Base-by-base conservation (phyloP, 2,329 filamentous ascomycete species). In the Emmonsiellopsis sp. region DNA sequence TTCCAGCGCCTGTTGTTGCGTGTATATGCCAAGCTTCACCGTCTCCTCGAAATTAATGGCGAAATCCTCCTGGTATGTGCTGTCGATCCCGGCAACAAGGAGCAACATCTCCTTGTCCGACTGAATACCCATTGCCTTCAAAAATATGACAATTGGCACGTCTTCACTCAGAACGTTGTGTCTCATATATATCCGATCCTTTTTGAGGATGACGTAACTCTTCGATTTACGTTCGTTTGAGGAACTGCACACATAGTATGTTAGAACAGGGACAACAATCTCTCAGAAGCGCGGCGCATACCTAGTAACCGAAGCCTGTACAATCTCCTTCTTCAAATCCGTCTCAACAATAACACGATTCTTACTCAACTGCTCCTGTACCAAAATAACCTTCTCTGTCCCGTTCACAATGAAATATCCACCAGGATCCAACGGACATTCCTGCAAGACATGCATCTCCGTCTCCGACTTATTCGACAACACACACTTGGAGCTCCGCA, bases 331-430 rank as follows among this genome's bases (percentile, higher is more conserved):
- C 74, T 95, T 95, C 51, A 85, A 80, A 63, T 92, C 88, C 53
- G 89, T 85, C 72, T 98, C 94, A 13, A 98, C 92, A 67, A 98
- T 96, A 64, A 98, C 88, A 75, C 93, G 84, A 72, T 98, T 98
- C 80, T 98, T 98, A 79, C 93, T 98, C 67, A 98, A 76, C 73
- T 98, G 93, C 67, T 98, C 94, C 70, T 98, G 93, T 11, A 98
- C 94, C 43, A 98, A 76, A 65, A 98, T 98, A 62, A 98, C 93
- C 76, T 98, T 98, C 70, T 98, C 93, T 16, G 94, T 96, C 46
- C 93, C 93, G 63, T 92, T 89, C 60, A 97, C 90, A 64, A 98
- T 93, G 65, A 98, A 98, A 70, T 98, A 98, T 51, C 93, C 93
- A 58, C 93, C 93, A 0, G 94, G 93, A 66, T 98, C 93, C 41